Percentiles rank a stretch among this genome's conserved stretches.
These are phyloP conservation scores for Wallacemonas sp. DNA, from an alignment of 208 protist genomes.

Conservation along the genomic window DNA sequence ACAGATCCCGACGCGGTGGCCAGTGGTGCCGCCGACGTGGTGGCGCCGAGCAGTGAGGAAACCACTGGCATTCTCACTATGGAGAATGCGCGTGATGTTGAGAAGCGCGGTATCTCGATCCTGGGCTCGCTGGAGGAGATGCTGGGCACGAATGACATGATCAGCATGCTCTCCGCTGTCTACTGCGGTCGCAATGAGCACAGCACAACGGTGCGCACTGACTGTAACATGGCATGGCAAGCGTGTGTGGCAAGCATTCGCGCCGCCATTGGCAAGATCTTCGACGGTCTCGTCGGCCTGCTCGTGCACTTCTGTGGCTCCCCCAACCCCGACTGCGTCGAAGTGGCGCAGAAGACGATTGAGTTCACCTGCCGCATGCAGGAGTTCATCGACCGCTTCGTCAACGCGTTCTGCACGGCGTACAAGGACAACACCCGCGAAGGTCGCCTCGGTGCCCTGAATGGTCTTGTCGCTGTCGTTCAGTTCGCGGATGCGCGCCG, in stretches of 20 bases:
- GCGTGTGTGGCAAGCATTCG: conserved; percentile 87
- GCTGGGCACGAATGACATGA: conserved; percentile 69
- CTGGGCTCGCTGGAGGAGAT: conserved; percentile 79
- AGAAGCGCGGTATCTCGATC: conserved; percentile 86
- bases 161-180: conserved; percentile 76
- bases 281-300: conserved; percentile 66
- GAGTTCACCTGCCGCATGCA: conserved; percentile 87
- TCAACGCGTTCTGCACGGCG: conserved; percentile 61
- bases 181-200: conserved; percentile 88
- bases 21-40: conserved; percentile 2
- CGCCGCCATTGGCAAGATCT: conserved; percentile 86
- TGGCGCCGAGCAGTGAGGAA: conserved; percentile 13
- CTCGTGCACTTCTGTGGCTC: conserved; percentile 75
- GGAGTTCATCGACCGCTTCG: conserved; percentile 84
- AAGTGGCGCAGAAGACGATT: conserved; percentile 80
- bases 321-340: conserved; percentile 81
- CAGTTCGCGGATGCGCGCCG: conserved; percentile 65
- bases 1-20: conserved; percentile 24
- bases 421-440: conserved; percentile 67
- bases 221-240: conserved; percentile 87
- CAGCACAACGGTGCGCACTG: conserved; percentile 66
- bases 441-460: conserved; percentile 72
- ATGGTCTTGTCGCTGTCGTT: conserved; percentile 60
- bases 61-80: conserved; percentile 50
- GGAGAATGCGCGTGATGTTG: conserved; percentile 79